A percentile compares a stretch with the other conserved stretches of the same genome.
Conservation (phyloP, 2,329 filamentous ascomycete species). For the Calonectria leucothoes region DNA sequence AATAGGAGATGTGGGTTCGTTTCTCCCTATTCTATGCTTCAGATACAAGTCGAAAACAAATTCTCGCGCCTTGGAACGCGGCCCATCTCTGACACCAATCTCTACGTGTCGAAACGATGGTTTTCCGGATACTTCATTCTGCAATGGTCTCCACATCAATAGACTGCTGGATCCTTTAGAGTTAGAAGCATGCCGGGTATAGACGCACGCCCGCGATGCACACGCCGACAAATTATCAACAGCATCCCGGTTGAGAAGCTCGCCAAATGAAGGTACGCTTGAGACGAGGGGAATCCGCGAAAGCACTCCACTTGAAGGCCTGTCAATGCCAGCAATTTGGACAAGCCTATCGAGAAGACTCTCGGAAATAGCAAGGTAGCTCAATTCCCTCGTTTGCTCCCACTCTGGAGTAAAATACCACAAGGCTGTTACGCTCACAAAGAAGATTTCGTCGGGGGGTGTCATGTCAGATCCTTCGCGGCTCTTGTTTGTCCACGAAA, state of each 20-base stretch:
- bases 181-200: neutral
- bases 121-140: neutral
- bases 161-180: neutral
- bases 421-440: neutral
- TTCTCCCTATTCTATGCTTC: constrained; percentile 8
- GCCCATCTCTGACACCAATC: neutral
- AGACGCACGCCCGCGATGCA: constrained; percentile 6
- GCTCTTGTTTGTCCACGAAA: neutral
- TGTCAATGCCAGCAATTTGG: neutral
- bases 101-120: neutral
- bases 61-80: neutral
- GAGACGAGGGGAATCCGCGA: neutral
- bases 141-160: neutral
- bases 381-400: constrained; percentile 3
- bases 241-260: neutral
- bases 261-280: neutral
- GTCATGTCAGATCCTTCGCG: neutral
- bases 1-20: neutral
- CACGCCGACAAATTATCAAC: neutral
- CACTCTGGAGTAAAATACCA: neutral
- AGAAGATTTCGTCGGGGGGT: neutral
- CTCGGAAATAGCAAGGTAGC: constrained; percentile 1
- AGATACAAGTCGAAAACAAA: neutral
- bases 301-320: neutral
- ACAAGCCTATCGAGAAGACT: neutral